Base-by-base conservation (phyloP, 495 filamentous ascomycete species). In the Neurospora pannonica region DNA sequence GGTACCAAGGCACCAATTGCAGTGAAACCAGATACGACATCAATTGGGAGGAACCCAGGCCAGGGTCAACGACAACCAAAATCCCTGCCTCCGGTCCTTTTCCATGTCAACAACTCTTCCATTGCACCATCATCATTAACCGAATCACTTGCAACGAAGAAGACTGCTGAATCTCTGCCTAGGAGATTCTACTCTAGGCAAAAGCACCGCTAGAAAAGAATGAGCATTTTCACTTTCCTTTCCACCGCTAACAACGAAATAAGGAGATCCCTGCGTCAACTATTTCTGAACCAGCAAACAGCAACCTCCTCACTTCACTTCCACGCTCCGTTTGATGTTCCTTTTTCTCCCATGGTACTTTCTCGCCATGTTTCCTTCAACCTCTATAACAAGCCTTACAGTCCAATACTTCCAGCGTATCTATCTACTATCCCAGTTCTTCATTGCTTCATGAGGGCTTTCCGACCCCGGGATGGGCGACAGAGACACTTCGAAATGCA, bases 381-480 rank as follows among this genome's bases (percentile, higher is more conserved):
- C 3, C 0, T 1, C 0, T 46, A 46, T 46, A 4, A 2, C 0
- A 46, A 21, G 3, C 2, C 19, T 21, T 21, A 21, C 0, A 2
- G 3, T 46, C 7, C 8, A 1, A 21, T 21, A 19, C 42, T 11
- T 8, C 19, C 19, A 46, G 19, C 0, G 1, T 21, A 46, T 46
- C 3, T 21, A 5, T 9, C 0, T 10, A n/a, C 1, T 5, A 21
- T 21, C n/a, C n/a, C n/a, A n/a, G n/a, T n/a, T n/a, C 19, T 21
- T 21, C 1, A 21, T 10, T n/a, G 19, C 42, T 10, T 43, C 7
- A 43, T 43, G 42, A 43, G 7, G 21, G 4, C 21, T 54, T 54
- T 13, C 21, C 0, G 19, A 10, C 42, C 0, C 0, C 42, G 19
- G 1, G 4, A 54, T 54, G n/a, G 9, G 46, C 5, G 11, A 13